Evolutionary conservation across 176 grass and related monocot genomes (phyloP).

Genomic region (Phoenix dactylifera): DNA sequence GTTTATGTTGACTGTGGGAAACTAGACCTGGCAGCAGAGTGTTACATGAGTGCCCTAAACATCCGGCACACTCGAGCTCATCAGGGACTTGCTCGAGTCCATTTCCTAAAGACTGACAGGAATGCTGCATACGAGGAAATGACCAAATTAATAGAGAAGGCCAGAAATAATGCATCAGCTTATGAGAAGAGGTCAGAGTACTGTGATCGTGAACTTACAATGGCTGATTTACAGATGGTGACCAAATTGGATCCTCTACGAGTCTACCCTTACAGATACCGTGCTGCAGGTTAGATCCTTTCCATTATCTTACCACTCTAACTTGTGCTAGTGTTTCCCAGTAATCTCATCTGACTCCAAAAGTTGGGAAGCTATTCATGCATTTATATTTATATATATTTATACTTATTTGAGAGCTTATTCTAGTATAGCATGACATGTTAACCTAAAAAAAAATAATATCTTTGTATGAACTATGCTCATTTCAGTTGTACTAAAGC

Average conservation of each 20-base stretch:
- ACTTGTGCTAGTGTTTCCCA: slow-evolving; percentile 6
- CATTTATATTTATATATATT: too few relatives aligned
- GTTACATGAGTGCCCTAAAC: slow-evolving; percentile 84
- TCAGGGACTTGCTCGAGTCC: slow-evolving; percentile 89
- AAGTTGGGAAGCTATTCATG: slow-evolving; percentile 22
- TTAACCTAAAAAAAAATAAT: too few relatives aligned
- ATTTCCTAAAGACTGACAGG: slow-evolving; percentile 74
- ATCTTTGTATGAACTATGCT: too few relatives aligned
- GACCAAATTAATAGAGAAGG: slow-evolving; percentile 96
- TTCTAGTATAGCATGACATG: too few relatives aligned
- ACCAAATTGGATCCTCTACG: slow-evolving; percentile 89
- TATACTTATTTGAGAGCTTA: too few relatives aligned
- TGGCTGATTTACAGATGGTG: slow-evolving; percentile 74
- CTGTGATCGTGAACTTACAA: slow-evolving; percentile 77
- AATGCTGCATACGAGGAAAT: slow-evolving; percentile 81
- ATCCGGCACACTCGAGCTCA: slow-evolving; percentile 94
- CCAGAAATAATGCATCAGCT: slow-evolving; percentile 88
- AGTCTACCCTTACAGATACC: slow-evolving; percentile 95
- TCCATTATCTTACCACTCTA: neutral
- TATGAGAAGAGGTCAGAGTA: slow-evolving; percentile 99
- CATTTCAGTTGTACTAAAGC: too few relatives aligned
- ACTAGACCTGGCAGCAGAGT: slow-evolving; percentile 88
- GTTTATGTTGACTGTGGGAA: slow-evolving; percentile 95
- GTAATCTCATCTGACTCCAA: neutral
- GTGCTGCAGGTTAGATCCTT: slow-evolving; percentile 68